These are phyloP conservation scores for Colletotrichum zoysiae DNA, from an alignment of 2,329 filamentous ascomycete genomes.

Conservation along the genomic window DNA sequence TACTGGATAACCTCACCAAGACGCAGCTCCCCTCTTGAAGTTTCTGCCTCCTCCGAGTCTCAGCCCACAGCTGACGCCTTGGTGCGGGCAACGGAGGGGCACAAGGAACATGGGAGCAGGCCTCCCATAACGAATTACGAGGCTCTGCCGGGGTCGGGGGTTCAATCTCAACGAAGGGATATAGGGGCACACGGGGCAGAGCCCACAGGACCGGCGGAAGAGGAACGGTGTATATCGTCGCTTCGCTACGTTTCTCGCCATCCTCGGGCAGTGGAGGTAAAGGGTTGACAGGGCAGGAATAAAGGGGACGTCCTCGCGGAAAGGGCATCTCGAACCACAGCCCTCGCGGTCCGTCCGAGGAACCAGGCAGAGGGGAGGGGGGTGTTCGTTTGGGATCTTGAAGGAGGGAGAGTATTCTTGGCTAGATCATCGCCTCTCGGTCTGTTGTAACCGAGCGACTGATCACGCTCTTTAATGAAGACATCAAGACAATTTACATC, in stretches of 20 bases:
- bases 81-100: not conserved
- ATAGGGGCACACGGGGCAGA: not conserved
- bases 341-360: not conserved
- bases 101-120: not conserved
- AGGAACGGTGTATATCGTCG: not conserved
- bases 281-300: not conserved
- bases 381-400: not conserved
- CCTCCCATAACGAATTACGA: not conserved
- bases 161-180: not conserved
- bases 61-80: not conserved
- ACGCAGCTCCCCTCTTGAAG: not conserved
- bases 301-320: not conserved
- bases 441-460: not conserved
- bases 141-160: not conserved
- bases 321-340: not conserved
- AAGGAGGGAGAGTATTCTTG: not conserved
- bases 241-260: not conserved
- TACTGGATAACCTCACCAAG: not conserved
- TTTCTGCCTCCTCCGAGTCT: not conserved
- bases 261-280: not conserved
- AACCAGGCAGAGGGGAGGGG: not conserved
- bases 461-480: not conserved
- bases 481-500: not conserved
- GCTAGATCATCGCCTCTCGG: not conserved
- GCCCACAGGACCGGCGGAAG: not conserved